Percentiles rank a stretch among this genome's conserved stretches.
phyloP scores from a whole-genome alignment of 192 early-diverging fungal genomes.

The Diversispora epigaea region DNA sequence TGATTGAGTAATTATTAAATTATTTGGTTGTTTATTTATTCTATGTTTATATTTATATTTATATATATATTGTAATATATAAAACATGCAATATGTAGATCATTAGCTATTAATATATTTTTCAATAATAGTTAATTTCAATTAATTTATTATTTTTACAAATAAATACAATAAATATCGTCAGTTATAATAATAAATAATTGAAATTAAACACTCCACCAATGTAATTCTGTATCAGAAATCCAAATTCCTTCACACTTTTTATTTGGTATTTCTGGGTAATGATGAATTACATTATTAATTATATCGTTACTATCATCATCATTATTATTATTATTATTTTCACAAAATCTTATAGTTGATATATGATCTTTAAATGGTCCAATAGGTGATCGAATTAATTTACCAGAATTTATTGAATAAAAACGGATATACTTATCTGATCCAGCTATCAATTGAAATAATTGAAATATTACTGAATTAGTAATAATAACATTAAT shows the following conservation, averaged over 20 bases:
- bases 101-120: too few species aligned
- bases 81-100: too few species aligned
- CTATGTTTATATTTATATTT: too few species aligned
- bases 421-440: constrained; percentile 19
- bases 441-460: background rate
- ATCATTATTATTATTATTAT: background rate
- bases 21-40: too few species aligned
- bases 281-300: too few species aligned
- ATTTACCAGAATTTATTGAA: background rate
- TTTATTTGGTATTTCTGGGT: too few species aligned
- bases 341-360: constrained; percentile 13
- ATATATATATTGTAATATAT: too few species aligned
- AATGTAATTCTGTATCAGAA: background rate
- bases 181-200: too few species aligned
- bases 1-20: too few species aligned
- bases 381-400: background rate
- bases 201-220: constrained; percentile 4
- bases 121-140: too few species aligned
- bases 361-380: constrained; percentile 13
- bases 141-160: too few species aligned
- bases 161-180: too few species aligned
- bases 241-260: constrained; percentile 20
- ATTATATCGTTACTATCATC: background rate
- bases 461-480: background rate
- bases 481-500: background rate